phyloP scores from a whole-genome alignment of 805 yeast species.

The Nakazawaea populi region DNA sequence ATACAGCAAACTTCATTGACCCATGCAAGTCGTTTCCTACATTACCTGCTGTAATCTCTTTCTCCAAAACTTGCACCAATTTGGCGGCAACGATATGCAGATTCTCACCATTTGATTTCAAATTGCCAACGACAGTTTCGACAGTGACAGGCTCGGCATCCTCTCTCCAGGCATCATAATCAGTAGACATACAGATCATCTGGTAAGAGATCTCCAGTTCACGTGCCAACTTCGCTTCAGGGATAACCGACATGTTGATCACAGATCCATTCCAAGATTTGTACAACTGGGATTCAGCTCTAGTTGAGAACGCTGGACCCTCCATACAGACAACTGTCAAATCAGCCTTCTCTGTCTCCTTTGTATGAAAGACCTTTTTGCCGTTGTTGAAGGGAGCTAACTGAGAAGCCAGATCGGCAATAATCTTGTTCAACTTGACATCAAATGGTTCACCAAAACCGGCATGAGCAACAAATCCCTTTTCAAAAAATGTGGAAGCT shows the following conservation, averaged over 20 bases:
- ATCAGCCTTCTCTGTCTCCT: constrained; percentile 62
- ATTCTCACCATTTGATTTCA: constrained; percentile 80
- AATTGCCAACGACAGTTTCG: constrained; percentile 91
- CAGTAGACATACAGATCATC: constrained; percentile 98
- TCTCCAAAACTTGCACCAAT: constrained; percentile 62
- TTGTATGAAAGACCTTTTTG: constrained; percentile 54
- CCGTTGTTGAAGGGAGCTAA: constrained; percentile 45
- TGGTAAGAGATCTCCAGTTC: constrained; percentile 97
- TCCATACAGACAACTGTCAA: constrained; percentile 93
- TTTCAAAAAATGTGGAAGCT: constrained; percentile 81
- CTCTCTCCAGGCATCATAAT: constrained; percentile 98
- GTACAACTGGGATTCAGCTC: constrained; percentile 92
- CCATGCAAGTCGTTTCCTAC: constrained; percentile 72
- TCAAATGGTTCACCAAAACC: constrained; percentile 98
- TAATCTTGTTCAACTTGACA: constrained; percentile 56
- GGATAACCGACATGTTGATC: constrained; percentile 94
- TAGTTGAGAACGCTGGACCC: constrained; percentile 95
- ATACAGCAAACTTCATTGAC: constrained; percentile 72
- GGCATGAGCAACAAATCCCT: constrained; percentile 95
- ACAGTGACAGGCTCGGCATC: constrained; percentile 95
- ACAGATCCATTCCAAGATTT: constrained; percentile 87
- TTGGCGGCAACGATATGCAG: constrained; percentile 74
- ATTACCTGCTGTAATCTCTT: constrained; percentile 48
- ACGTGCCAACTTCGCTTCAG: constrained; percentile 95
- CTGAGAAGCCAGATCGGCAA: constrained; percentile 43